A percentile compares a stretch with the other conserved stretches of the same genome.
These are phyloP conservation scores for Sungouiozyma ichnusensis DNA, from an alignment of 805 yeast genomes.

Conservation along the genomic window DNA sequence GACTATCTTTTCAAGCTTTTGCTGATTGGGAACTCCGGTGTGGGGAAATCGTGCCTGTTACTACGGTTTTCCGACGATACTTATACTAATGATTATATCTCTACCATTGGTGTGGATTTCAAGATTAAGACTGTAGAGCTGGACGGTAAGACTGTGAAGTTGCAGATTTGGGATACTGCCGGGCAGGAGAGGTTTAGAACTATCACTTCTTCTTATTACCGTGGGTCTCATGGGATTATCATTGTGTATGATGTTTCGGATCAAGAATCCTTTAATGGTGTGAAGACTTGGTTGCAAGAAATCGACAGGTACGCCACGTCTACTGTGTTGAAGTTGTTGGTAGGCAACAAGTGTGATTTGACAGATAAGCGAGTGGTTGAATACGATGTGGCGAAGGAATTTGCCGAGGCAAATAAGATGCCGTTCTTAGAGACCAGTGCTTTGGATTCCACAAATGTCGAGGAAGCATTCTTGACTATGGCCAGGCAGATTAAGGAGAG, in stretches of 20 bases:
- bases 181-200: constrained; percentile 98
- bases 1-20: constrained; percentile 91
- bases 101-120: constrained; percentile 97
- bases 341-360: constrained; percentile 94
- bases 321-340: constrained; percentile 89
- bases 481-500: constrained; percentile 96
- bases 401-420: constrained; percentile 83
- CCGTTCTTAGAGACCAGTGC: constrained; percentile 97
- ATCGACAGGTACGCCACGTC: constrained; percentile 97
- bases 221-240: constrained; percentile 98
- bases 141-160: constrained; percentile 93
- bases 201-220: constrained; percentile 91
- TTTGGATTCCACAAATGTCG: constrained; percentile 88
- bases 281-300: constrained; percentile 97
- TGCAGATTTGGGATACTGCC: constrained; percentile 99
- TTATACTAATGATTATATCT: constrained; percentile 91
- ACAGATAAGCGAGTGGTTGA: constrained; percentile 92
- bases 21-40: constrained; percentile 97
- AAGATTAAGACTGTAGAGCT: constrained; percentile 80
- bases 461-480: constrained; percentile 97
- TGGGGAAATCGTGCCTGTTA: constrained; percentile 91
- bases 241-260: constrained; percentile 97
- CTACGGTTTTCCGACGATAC: constrained; percentile 96
- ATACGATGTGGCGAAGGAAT: constrained; percentile 91
- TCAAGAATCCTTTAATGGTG: constrained; percentile 91